Conservation (phyloP, 345 rosid species). For the Eucalyptus curtisii region DNA sequence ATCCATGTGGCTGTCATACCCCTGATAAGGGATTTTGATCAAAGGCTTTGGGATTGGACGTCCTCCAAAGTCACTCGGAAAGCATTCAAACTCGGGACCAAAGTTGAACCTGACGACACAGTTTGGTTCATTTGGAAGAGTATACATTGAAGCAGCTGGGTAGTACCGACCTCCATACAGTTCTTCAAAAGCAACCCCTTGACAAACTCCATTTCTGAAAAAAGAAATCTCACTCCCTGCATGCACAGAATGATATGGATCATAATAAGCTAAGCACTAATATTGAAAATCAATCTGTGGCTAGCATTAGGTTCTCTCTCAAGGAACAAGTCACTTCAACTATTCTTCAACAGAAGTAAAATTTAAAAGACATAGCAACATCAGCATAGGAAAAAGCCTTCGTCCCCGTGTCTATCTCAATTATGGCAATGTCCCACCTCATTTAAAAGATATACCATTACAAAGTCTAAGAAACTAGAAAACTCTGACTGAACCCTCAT, state of each 20-base stretch:
- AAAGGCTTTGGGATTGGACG: conserved; percentile 63
- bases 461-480: background rate
- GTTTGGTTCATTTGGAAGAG: conserved; percentile 85
- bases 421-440: background rate
- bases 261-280: background rate
- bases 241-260: background rate
- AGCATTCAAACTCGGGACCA: conserved; percentile 74
- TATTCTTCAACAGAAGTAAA: background rate
- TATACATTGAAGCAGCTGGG: conserved; percentile 99
- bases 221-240: conserved; percentile 95
- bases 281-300: background rate
- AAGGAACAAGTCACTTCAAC: background rate
- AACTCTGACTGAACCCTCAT: background rate
- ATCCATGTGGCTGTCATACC: conserved; percentile 35
- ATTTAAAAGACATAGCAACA: background rate
- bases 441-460: background rate
- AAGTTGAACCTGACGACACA: conserved; percentile 86
- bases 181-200: conserved; percentile 89
- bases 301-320: background rate
- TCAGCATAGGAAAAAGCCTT: background rate
- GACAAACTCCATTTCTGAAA: conserved; percentile 80
- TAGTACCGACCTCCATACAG: conserved; percentile 75
- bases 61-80: conserved; percentile 60
- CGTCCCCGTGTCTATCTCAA: background rate
- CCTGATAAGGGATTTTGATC: conserved; percentile 73